Evolutionary conservation across 495 filamentous ascomycete genomes (phyloP).

Genomic region (Neurospora cerealis): DNA sequence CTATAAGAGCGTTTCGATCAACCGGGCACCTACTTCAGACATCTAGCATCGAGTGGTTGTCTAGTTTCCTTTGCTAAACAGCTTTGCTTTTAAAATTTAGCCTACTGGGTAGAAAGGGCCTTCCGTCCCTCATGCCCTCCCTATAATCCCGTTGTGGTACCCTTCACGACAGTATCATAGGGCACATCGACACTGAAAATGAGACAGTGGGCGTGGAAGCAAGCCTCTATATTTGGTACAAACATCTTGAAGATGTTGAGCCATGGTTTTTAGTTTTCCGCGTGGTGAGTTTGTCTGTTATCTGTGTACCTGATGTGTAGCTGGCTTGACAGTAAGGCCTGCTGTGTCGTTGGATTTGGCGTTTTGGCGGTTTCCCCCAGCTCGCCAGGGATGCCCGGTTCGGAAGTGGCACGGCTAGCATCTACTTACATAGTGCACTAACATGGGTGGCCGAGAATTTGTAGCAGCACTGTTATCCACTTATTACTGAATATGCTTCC

Average conservation of each 20-base stretch:
- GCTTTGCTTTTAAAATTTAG: too few species aligned
- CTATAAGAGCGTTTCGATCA: too few species aligned
- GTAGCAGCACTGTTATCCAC: not conserved
- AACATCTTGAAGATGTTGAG: not conserved
- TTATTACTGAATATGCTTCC: not conserved
- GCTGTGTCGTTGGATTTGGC: not conserved
- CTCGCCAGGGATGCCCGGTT: not conserved
- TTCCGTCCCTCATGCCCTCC: not conserved
- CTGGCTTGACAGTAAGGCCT: not conserved
- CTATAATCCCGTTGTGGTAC: not conserved
- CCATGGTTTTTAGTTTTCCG: not conserved
- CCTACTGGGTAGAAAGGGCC: not conserved
- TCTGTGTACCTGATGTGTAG: not conserved
- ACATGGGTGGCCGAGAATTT: fast-evolving
- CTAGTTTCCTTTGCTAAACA: too few species aligned
- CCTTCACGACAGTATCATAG: not conserved
- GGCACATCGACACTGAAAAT: not conserved
- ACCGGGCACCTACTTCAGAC: too few species aligned
- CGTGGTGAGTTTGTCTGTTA: not conserved
- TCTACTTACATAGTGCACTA: not conserved
- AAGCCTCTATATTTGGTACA: not conserved
- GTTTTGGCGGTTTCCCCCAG: not conserved
- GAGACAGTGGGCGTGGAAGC: not conserved
- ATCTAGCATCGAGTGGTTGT: too few species aligned
- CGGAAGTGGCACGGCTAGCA: not conserved